Evolutionary conservation across 148 eudicot genomes (phyloP), one percentile per base, ranked within the genome.

Genomic region (Rhododendron molle): DNA sequence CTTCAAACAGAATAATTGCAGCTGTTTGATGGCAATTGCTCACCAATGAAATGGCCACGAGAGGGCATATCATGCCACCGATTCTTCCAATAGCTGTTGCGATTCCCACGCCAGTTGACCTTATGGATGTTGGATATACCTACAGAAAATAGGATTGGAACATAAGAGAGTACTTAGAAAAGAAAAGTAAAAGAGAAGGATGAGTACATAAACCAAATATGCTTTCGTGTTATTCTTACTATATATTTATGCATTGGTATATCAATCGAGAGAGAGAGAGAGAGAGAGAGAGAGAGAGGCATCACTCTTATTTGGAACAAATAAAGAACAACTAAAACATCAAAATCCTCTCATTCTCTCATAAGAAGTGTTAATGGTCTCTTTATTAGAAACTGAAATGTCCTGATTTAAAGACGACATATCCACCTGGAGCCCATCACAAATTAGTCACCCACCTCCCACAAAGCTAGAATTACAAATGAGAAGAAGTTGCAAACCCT

Each of bases 11-110:
- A 32, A 79, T 56, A 47, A 91, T 60, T 2, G 92, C 91, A 80
- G 83, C 78, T 21, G 86, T 82, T 47, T 87, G 91, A 65, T 87
- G 89, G 78, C 92, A 89, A 49, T 82, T 83, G 81, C 88, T 89
- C 44, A 87, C 89, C 83, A 90, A 52, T 78, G 86, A 87, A 71
- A 89, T 86, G 0, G 92, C 90, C 26, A 89, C 89, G 16, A 90
- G 85, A 69, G 92, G 92, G 77, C 89, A 90, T 56, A 90, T 50
- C 92, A 88, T 89, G 12, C 92, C 92, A 32, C 92, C 92, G 23
- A 84, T 81, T 78, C 83, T 89, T 40, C 89, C 92, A 2, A 89
- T 83, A 0, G 91, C 84, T 7, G 86, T 89, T 16, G 89, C 85
- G 23, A 82, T 52, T 40, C 92, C 92, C 32, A 82, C 88, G 6